Base-by-base conservation (phyloP, 352 stramenopile species). In the Phytophthora multivora region DNA sequence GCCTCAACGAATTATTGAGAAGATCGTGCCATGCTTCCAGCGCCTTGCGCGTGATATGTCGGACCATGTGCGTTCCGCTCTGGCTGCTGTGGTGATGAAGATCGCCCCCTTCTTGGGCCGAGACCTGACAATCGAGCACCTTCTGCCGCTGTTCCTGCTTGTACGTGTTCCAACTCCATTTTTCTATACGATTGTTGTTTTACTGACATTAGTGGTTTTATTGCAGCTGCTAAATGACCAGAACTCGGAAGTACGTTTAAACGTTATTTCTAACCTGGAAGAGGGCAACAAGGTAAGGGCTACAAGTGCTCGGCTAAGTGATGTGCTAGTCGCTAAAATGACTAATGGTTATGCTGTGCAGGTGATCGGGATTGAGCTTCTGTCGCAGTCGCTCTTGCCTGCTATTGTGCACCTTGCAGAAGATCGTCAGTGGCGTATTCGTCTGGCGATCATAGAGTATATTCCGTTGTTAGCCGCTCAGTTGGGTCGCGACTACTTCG, bases 341-440 rank as follows among this genome's bases (percentile, higher is more conserved):
- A 51, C 2, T 30, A 18, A 10, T 28, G 23, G 18, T 9, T 15
- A 0, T 71, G 16, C 15, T 5, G 18, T 49, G 0, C 48, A 93
- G 76, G 94, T 99, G 9, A 98, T 99, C 59, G 98, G 97, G 26
- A 96, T 99, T 47, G 96, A 99, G 66, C 73, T 99, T 31, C 70
- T 99, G 28, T 97, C 89, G 15, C 91, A 99, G 61, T 98, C 91
- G n/a, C 76, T 99, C 11, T 65, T 99, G 9, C 97, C 97, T 40
- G 97, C 97, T 41, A 98, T 99, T 77, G 79, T 99, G 6, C 96
- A 99, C 67, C 81, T 99, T 41, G 95, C 97, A 18, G 93, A 99
- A 83, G 97, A 99, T 80, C 83, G 88, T n/a, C 98, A 99, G 74
- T 99, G 98, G 98, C 86, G 97, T 59, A 98, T 99, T 63, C 91